Base-by-base conservation (phyloP, 1,284 basidiomycete genomes). In the Neonothopanus nambi region DNA sequence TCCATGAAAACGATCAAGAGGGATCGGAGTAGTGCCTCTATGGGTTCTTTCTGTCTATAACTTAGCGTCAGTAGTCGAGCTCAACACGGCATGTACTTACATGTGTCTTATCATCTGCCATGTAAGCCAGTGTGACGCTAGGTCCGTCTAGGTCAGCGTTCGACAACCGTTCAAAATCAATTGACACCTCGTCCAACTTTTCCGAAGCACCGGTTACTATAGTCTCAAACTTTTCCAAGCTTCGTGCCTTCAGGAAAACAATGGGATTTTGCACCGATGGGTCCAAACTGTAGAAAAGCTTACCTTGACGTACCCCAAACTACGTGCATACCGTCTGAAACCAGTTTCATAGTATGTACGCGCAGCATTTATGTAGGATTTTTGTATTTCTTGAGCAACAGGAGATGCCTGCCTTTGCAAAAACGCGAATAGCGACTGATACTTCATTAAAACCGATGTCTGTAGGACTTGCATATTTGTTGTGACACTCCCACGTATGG, bases 331-430 rank as follows among this genome's bases (percentile, higher is more conserved):
- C 45, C 97, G 77, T 55, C 97, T 76, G 66, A 99, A 95, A 0
- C 90, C 93, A 15, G 97, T 98, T 71, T 99, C 97, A 59, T 95
- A 98, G 68, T 98, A 99, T 17, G 93, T 82, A 18, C 95, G 82
- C 3, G 92, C 90, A 11, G 91, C 85, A 41, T 82, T 82, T 28
- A 91, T 75, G 66, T 99, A 99, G 3, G 91, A 88, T 44, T 93
- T 79, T 68, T 96, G 94, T 18, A 99, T 77, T 69, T 98, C 96
- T 56, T 83, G 83, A 2, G 96, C 95, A 23, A 95, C 89, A 33
- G 80, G 78, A 3, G 89, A 80, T 13, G 89, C 88, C 60, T 95
- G 92, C 6, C 89, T 83, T 55, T 89, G 85, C 35, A 99, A 75
- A 65, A 99, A 99, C 1, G 81, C 79, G 65, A 89, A 98, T 48